Percentiles rank a stretch among this genome's conserved stretches.
phyloP scores from a whole-genome alignment of 1,139 yeast genomes.

The Magnusiomyces magnusii region DNA sequence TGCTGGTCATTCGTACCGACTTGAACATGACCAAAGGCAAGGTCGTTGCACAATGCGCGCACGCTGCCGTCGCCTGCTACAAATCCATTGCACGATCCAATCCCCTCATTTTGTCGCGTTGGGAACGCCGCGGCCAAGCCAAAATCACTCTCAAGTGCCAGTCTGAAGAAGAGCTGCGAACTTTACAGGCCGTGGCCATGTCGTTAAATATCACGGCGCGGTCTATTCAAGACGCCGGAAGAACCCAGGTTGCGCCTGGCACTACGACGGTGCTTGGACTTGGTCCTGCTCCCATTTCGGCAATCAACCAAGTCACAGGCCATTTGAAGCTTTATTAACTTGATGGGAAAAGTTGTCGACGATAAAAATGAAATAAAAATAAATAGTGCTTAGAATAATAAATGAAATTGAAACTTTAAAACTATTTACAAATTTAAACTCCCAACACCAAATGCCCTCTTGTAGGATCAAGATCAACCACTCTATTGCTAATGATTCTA shows the following conservation, averaged over 20 bases:
- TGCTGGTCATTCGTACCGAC: conserved; percentile 80
- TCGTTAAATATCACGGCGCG: conserved; percentile 70
- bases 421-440: no score
- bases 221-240: conserved; percentile 91
- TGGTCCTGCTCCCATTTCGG: conserved; percentile 95
- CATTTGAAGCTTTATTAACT: conserved; percentile 66
- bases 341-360: no score
- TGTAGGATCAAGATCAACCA: conserved; percentile 28
- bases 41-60: conserved; percentile 96
- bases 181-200: conserved; percentile 72
- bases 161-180: conserved; percentile 66
- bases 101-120: conserved; percentile 44
- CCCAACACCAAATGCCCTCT: conserved; percentile 30
- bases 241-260: conserved; percentile 94
- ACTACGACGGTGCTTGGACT: conserved; percentile 90
- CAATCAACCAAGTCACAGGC: conserved; percentile 74
- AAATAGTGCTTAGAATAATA: no score
- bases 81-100: conserved; percentile 49
- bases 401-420: no score
- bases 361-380: no score
- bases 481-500: conserved; percentile 31
- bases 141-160: conserved; percentile 76
- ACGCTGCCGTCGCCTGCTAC: conserved; percentile 88
- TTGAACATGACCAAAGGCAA: conserved; percentile 92
- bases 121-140: conserved; percentile 91